Evolutionary conservation across 2,329 filamentous ascomycete species (phyloP).

Genomic region (Mollisia scopiformis): DNA sequence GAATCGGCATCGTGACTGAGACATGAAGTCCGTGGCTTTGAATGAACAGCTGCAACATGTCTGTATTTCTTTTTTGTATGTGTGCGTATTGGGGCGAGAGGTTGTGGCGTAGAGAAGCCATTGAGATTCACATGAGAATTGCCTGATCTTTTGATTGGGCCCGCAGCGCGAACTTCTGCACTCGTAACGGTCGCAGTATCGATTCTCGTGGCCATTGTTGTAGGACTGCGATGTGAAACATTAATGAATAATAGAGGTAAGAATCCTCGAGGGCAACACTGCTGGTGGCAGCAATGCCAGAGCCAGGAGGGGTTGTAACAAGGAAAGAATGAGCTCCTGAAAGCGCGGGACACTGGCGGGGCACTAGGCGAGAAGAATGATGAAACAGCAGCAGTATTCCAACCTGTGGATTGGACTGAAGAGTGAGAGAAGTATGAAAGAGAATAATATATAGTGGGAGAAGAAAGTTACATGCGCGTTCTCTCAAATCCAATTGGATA

Average conservation of each 20-base stretch:
- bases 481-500: conserved; percentile 4
- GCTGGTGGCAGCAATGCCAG: not conserved
- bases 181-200: conserved; percentile 31
- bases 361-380: conserved; percentile 10
- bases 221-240: not conserved
- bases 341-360: conserved; percentile 14
- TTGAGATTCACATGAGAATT: conserved; percentile 33
- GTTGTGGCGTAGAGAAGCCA: conserved; percentile 26
- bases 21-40: conserved; percentile 71
- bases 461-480: not conserved
- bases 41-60: conserved; percentile 88
- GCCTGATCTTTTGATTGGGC: conserved; percentile 25
- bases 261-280: not conserved
- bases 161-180: conserved; percentile 17
- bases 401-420: not conserved
- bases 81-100: conserved; percentile 26
- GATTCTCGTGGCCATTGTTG: conserved; percentile 25
- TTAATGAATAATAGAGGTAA: conserved; percentile 44
- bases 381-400: conserved; percentile 1
- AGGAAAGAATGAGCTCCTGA: conserved; percentile 1
- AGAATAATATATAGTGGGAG: not conserved
- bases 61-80: conserved; percentile 71
- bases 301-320: not conserved
- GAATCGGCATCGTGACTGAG: conserved; percentile 80
- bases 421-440: not conserved